Evolutionary conservation across 73 alveolate species (phyloP).

Genomic region (Paramecium bursaria): DNA sequence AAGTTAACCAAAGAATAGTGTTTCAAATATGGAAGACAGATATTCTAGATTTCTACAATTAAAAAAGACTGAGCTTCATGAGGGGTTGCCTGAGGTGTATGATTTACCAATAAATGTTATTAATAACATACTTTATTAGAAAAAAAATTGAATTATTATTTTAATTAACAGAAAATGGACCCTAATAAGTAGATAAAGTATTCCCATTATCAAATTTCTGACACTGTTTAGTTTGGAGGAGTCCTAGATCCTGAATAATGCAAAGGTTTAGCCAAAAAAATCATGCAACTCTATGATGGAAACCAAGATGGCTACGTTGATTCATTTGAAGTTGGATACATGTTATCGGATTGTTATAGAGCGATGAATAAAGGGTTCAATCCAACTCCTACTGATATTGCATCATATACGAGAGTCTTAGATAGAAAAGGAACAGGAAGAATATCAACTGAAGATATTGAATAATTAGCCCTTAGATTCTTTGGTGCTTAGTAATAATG

Average conservation of each 20-base stretch:
- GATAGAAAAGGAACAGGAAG: constrained; percentile 62
- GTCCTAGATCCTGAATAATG: constrained; percentile 56
- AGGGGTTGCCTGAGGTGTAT: constrained; percentile 70
- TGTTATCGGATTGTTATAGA: constrained; percentile 55
- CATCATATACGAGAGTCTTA: constrained; percentile 46
- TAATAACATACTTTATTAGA: constrained; percentile 69
- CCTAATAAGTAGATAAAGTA: constrained; percentile 49
- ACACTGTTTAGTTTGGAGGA: constrained; percentile 55
- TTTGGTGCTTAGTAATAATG: constrained; percentile 28
- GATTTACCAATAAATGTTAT: constrained; percentile 74
- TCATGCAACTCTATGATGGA: constrained; percentile 48
- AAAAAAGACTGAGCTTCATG: constrained; percentile 66
- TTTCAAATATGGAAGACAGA: constrained; percentile 59
- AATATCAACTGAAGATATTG: constrained; percentile 45
- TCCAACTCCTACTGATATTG: constrained; percentile 60
- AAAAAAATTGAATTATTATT: constrained; percentile 46
- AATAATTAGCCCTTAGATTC: constrained; percentile 22
- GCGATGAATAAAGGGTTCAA: constrained; percentile 62
- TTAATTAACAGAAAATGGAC: no score
- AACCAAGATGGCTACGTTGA: constrained; percentile 51
- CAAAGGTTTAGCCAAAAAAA: constrained; percentile 33
- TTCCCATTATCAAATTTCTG: constrained; percentile 59
- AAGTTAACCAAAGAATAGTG: constrained; percentile 50
- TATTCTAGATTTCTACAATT: constrained; percentile 37
- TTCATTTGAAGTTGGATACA: constrained; percentile 62